Base-by-base conservation (phyloP, 208 protist genomes). In the Acanthamoeba sp. region DNA sequence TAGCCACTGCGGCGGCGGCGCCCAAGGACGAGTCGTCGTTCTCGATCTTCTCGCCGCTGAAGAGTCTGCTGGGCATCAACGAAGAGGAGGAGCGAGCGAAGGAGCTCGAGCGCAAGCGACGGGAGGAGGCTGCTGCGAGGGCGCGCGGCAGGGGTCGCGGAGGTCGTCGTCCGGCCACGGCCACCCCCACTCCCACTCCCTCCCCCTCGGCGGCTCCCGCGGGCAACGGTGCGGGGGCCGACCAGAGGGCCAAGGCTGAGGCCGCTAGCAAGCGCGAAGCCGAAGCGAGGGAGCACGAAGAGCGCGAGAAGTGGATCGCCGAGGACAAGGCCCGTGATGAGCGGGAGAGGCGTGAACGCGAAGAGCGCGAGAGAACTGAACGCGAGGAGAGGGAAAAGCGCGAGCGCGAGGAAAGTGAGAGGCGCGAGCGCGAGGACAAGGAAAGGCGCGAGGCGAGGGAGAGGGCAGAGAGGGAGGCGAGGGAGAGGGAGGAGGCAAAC, bases 11-110 rank as follows among this genome's bases (percentile, higher is more conserved):
- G 1, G 22, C 34, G 42, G 38, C 27, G 10, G 84, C 84, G n/a
- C n/a, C 84, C 2, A 91, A 91, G 50, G 59, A 73, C 29, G 59
- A 91, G 24, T 62, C 84, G 36, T 91, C 50, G 29, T 91, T 91
- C 38, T 91, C 84, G 22, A 52, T 91, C 50, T 69, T 91, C 22
- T 62, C 55, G 29, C 50, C 55, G 22, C 14, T 91, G 7, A 62
- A 91, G 84, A 91, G 84, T 36, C 59, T 91, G 50, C 84, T 91
- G 84, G 84, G 84, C 29, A 20, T 91, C 20, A 91, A 27, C 36
- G 84, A 91, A 69, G 84, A 91, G 40, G 84, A 91, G 84, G 84
- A 91, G 40, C 59, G 84, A 20, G 50, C 48, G 38, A 88, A 62
- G 50, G 80, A 52, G 50, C 29, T 40, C 29, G 84, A 91, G 27